phyloP scores from a whole-genome alignment of 2,329 filamentous ascomycete species.

The Emmonsiellopsis sp. region DNA sequence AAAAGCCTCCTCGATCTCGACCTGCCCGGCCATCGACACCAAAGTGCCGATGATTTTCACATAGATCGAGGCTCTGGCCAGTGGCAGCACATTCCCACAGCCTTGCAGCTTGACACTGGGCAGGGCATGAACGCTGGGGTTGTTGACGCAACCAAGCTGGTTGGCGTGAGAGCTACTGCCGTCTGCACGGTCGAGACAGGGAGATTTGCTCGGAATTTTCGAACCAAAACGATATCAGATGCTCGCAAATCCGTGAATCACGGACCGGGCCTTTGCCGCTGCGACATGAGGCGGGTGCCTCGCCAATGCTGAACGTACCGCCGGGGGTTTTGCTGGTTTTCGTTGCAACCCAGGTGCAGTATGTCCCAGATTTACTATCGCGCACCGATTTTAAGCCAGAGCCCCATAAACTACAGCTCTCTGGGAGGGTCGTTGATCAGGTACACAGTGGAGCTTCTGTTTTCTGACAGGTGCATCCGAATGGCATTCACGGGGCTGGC shows the following conservation, averaged over 20 bases:
- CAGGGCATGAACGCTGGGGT: slow-evolving; percentile 52
- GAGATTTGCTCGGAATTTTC: slow-evolving; percentile 40
- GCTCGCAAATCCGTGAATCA: slow-evolving; percentile 34
- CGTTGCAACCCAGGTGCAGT: slow-evolving; percentile 14
- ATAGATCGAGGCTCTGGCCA: slow-evolving; percentile 44
- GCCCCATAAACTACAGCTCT: slow-evolving; percentile 37
- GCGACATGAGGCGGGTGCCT: slow-evolving; percentile 30
- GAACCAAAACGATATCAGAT: slow-evolving; percentile 40
- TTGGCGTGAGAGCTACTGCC: slow-evolving; percentile 47
- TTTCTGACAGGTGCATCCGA: slow-evolving; percentile 15
- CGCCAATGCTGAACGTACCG: slow-evolving; percentile 31
- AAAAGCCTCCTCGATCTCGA: too few relatives aligned
- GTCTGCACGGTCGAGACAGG: slow-evolving; percentile 31
- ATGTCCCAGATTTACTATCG: slow-evolving; percentile 18
- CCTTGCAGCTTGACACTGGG: slow-evolving; percentile 45
- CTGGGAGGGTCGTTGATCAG: slow-evolving; percentile 24
- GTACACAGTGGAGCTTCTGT: slow-evolving; percentile 36
- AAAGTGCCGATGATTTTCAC: slow-evolving; percentile 34
- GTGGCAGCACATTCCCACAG: slow-evolving; percentile 48
- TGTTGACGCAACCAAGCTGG: slow-evolving; percentile 41
- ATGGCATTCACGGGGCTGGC: slow-evolving; percentile 17
- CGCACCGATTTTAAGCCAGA: slow-evolving; percentile 26
- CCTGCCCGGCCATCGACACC: slow-evolving; percentile 15
- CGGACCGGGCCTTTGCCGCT: slow-evolving; percentile 34
- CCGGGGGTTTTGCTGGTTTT: slow-evolving; percentile 29